A percentile compares a stretch with the other conserved stretches of the same genome.
These are phyloP conservation scores for Microbotryum silenes-acaulis DNA, from an alignment of 1,284 basidiomycete genomes.

Conservation along the genomic window DNA sequence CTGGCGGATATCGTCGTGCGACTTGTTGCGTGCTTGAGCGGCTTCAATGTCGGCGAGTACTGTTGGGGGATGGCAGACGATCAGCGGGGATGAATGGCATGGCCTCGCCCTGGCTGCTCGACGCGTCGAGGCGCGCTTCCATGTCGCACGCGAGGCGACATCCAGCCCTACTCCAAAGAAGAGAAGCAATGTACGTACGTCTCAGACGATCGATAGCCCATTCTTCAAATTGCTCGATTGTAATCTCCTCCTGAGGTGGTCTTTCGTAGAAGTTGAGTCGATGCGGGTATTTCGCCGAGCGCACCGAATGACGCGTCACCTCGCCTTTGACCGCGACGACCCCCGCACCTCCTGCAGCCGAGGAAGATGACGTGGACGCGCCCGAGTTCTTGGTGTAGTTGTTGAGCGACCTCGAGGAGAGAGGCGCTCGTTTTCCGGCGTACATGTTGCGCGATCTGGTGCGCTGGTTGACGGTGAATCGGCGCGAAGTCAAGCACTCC, in stretches of 20 bases:
- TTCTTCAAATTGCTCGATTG: conserved; percentile 91
- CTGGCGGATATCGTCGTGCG: conserved; percentile 64
- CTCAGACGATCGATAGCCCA: conserved; percentile 76
- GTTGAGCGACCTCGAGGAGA: too few relatives aligned
- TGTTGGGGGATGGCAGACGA: conserved; percentile 66
- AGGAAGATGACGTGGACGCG: too few relatives aligned
- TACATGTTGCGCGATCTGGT: too few relatives aligned
- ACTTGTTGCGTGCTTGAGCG: conserved; percentile 71
- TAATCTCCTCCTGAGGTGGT: conserved; percentile 83
- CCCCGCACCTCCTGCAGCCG: too few relatives aligned
- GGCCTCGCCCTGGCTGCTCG: conserved; percentile 60
- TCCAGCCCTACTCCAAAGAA: conserved; percentile 42
- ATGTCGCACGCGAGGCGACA: too few relatives aligned
- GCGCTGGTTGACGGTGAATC: too few relatives aligned
- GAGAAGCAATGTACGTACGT: conserved; percentile 2
- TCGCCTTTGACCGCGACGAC: not conserved
- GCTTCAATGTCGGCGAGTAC: conserved; percentile 94
- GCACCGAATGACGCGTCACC: conserved; percentile 1
- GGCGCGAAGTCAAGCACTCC: too few relatives aligned
- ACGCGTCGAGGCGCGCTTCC: conserved; percentile 69
- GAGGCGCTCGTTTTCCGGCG: too few relatives aligned
- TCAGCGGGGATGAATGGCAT: conserved; percentile 80
- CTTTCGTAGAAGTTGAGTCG: conserved; percentile 79
- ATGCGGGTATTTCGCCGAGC: conserved; percentile 50
- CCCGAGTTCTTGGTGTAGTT: too few relatives aligned